These are phyloP conservation scores for Chernovozyma sophiae-reginae DNA, from an alignment of 1,139 yeast species.

Conservation along the genomic window DNA sequence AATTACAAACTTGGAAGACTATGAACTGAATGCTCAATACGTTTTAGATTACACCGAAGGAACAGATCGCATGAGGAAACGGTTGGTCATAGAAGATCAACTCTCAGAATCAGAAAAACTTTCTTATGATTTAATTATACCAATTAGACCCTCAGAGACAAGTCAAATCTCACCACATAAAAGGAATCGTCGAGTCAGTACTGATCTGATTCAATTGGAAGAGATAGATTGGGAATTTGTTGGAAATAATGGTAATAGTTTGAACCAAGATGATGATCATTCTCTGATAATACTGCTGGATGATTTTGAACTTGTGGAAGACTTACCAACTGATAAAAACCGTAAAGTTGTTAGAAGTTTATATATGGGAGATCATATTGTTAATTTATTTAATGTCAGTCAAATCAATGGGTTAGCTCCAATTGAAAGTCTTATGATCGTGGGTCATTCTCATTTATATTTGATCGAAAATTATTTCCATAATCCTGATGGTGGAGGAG, in stretches of 20 bases:
- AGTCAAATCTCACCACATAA: not conserved
- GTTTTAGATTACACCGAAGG: constrained; percentile 66
- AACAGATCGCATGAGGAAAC: constrained; percentile 56
- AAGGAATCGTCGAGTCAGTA: not conserved
- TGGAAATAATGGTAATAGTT: not conserved
- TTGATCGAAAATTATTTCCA: constrained; percentile 67
- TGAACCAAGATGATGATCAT: constrained; percentile 11
- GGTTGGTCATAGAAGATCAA: constrained; percentile 52
- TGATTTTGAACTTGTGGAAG: constrained; percentile 43
- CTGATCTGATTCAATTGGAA: not conserved
- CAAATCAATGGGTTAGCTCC: constrained; percentile 71
- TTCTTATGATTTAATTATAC: constrained; percentile 37
- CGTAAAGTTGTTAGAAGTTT: constrained; percentile 67
- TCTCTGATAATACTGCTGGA: constrained; percentile 20
- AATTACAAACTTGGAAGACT: constrained; percentile 28
- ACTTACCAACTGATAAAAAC: constrained; percentile 52
- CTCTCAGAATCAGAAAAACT: constrained; percentile 41
- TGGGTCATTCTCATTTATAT: constrained; percentile 62
- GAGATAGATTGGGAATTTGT: constrained; percentile 7
- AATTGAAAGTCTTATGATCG: constrained; percentile 65
- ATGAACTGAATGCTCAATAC: constrained; percentile 28
- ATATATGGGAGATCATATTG: constrained; percentile 66
- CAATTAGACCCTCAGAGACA: constrained; percentile 20
- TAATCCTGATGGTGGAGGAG: constrained; percentile 47
- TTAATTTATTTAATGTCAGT: constrained; percentile 70